These are phyloP conservation scores for Taphrina pruni DNA, from an alignment of 1,139 yeast genomes.

Conservation along the genomic window DNA sequence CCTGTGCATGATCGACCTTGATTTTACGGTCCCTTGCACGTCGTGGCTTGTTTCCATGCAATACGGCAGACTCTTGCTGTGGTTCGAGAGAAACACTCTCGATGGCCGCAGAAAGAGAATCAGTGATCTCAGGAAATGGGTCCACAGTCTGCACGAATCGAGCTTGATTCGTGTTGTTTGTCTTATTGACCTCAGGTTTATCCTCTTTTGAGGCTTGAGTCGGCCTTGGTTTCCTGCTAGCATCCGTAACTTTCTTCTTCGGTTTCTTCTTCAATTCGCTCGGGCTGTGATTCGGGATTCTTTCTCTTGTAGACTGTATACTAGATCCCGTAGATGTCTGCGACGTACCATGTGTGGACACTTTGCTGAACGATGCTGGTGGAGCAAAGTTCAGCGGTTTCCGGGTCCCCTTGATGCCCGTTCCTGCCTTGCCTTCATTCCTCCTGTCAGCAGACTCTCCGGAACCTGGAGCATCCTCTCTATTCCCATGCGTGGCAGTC, in stretches of 20 bases:
- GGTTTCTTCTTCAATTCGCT: background rate
- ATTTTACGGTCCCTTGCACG: background rate
- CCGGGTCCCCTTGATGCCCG: background rate
- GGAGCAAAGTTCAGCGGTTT: slow-evolving; percentile 14
- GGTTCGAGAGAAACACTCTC: background rate
- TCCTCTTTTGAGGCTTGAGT: background rate
- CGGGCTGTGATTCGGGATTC: too few relatives aligned
- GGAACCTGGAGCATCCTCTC: background rate
- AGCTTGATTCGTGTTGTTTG: background rate
- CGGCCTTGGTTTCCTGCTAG: background rate
- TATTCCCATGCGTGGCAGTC: background rate
- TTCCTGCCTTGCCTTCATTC: background rate
- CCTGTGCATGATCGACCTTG: background rate
- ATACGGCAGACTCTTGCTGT: background rate
- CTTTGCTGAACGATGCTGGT: slow-evolving; percentile 1
- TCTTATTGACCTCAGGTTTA: too few relatives aligned
- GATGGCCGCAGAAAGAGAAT: background rate
- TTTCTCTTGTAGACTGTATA: background rate
- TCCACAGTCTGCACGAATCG: slow-evolving; percentile 3
- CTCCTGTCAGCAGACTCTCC: background rate
- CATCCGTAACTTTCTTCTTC: background rate
- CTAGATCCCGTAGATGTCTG: background rate
- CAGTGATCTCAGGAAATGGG: slow-evolving; percentile 7
- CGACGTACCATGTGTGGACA: background rate
- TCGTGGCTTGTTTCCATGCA: background rate